Evolutionary conservation across 2,329 filamentous ascomycete genomes (phyloP).

Genomic region (Cladophialophora exuberans): DNA sequence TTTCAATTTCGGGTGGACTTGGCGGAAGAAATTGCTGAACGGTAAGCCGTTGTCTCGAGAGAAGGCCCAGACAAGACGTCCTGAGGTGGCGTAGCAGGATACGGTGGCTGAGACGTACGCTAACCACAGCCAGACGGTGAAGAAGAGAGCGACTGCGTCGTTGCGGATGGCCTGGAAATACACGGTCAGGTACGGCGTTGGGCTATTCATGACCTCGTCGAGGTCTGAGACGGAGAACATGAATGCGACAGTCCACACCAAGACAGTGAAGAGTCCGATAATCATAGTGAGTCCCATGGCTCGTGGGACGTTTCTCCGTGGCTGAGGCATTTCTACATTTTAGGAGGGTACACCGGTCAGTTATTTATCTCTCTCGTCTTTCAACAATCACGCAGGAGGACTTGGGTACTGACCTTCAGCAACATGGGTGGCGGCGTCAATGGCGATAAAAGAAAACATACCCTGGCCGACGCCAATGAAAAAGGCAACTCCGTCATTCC

Average conservation of each 20-base stretch:
- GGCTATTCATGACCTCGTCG: constrained; percentile 22
- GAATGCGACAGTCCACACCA: constrained; percentile 29
- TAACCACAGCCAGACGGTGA: constrained; percentile 33
- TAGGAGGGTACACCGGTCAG: too few species aligned
- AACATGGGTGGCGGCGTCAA: constrained; percentile 35
- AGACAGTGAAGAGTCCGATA: constrained; percentile 30
- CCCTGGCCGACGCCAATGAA: constrained; percentile 41
- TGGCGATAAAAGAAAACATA: constrained; percentile 37
- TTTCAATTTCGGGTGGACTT: constrained; percentile 35
- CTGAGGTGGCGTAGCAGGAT: constrained; percentile 55
- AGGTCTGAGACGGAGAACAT: constrained; percentile 28
- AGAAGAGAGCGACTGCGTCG: constrained; percentile 21
- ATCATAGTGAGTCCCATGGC: constrained; percentile 32
- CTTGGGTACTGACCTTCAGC: constrained; percentile 20
- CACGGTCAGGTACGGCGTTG: constrained; percentile 27
- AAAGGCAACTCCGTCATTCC: constrained; percentile 65
- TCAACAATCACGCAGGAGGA: background rate
- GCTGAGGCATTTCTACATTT: constrained; percentile 27
- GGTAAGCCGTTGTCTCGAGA: constrained; percentile 55
- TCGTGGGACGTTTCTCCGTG: constrained; percentile 28
- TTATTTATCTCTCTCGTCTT: background rate
- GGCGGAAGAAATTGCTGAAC: constrained; percentile 44
- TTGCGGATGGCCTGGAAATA: constrained; percentile 29
- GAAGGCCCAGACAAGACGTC: constrained; percentile 57
- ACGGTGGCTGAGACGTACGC: constrained; percentile 51